Base-by-base conservation (phyloP, 257 asterid genomes). In the Vinca minor region DNA sequence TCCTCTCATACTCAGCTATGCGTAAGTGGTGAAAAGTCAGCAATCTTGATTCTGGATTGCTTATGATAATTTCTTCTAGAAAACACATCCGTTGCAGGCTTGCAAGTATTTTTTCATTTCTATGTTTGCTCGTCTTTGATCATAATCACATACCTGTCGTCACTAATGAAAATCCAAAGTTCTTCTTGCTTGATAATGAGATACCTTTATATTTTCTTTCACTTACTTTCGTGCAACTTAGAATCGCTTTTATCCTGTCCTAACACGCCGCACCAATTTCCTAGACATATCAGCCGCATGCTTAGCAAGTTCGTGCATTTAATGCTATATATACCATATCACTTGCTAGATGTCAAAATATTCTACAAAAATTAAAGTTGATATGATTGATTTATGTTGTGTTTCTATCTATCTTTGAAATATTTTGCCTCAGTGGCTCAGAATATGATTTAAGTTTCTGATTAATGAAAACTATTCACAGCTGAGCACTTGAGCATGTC, bases 61-160 rank as follows among this genome's bases (percentile, higher is more conserved):
- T 62, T 36, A n/a, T 39, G 46, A 28, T 13, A 12, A 18, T 50
- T 42, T 50, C 8, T 17, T 18, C 34, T 18, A 49, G 59, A 56
- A 26, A 9, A 26, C 15, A 20, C 10, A n/a, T n/a, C 17, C 18
- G 1, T 32, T 25, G 55, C 39, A 41, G 0, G 29, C 44, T 62
- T 52, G 12, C 3, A 25, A 1, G 17, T 28, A 8, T 44, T 56
- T 29, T 20, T 34, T 29, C 25, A 41, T n/a, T 38, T 38, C 8
- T 59, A 4, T 34, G 8, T 59, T 72, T 62, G 59, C 36, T 59
- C 58, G 76, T 66, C 67, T 63, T 41, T 62, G 20, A 48, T 39
- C 62, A 28, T 52, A n/a, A n/a, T n/a, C n/a, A n/a, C n/a, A 21
- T 63, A 63, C 56, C 69, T 70, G 47, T 29, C 70, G 48, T 17